phyloP scores from a whole-genome alignment of 495 filamentous ascomycete species.

The Penicillium alfredii region DNA sequence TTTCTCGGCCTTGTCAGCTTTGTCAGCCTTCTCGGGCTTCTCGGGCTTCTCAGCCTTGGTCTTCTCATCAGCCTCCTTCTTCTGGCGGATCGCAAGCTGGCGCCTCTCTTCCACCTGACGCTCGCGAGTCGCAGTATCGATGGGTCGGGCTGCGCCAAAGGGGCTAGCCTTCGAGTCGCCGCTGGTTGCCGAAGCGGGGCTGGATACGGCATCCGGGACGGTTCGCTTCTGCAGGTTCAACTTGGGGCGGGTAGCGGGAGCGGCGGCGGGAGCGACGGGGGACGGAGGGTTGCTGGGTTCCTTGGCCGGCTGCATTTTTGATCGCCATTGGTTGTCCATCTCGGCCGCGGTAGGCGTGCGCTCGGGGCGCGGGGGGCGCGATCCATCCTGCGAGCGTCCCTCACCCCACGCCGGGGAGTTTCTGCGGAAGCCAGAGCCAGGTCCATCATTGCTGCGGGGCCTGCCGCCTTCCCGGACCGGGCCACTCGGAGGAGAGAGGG shows the following conservation, averaged over 20 bases:
- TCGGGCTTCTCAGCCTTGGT: constrained; percentile 76
- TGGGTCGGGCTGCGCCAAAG: constrained; percentile 85
- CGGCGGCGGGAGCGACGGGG: constrained; percentile 39
- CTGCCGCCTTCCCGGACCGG: constrained; percentile 60
- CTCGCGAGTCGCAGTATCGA: constrained; percentile 82
- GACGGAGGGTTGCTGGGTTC: constrained; percentile 60
- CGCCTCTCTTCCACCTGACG: constrained; percentile 86
- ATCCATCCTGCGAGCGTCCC: constrained; percentile 71
- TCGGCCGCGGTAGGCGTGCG: constrained; percentile 78
- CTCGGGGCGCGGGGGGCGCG: constrained; percentile 74
- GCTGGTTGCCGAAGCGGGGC: constrained; percentile 31
- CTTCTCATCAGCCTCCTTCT: constrained; percentile 86
- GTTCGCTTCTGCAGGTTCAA: constrained; percentile 85
- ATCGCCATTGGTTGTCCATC: constrained; percentile 79
- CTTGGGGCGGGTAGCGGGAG: constrained; percentile 60
- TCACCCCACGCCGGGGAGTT: constrained; percentile 84
- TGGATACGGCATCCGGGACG: constrained; percentile 63
- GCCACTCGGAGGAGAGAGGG: constrained; percentile 67
- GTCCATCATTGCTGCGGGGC: constrained; percentile 58
- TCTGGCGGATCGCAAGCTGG: constrained; percentile 63
- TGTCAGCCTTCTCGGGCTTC: constrained; percentile 53
- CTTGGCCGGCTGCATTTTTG: constrained; percentile 68
- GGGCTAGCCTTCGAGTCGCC: constrained; percentile 77
- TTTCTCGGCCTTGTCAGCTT: constrained; percentile 32
- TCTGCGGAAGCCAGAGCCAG: constrained; percentile 51